Evolutionary conservation across 208 protist species (phyloP).

Genomic region (Crithidia fasciculata): DNA sequence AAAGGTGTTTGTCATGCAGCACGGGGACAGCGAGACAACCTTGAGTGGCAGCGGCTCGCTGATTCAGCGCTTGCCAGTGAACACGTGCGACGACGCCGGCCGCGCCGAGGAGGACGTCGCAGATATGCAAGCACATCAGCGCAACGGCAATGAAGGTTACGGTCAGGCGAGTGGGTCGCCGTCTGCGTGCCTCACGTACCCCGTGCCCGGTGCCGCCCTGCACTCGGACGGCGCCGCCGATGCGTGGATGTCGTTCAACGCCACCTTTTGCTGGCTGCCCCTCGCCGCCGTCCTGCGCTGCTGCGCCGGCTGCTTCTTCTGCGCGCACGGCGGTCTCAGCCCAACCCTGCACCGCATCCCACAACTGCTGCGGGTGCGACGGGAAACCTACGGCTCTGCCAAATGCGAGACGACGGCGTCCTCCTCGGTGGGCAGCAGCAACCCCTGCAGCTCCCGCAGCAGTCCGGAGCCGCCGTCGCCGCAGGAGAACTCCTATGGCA

Average conservation of each 20-base stretch:
- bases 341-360: slow-evolving; percentile 57
- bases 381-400: slow-evolving; percentile 67
- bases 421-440: slow-evolving; percentile 11
- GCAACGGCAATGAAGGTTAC: background rate
- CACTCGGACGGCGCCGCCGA: slow-evolving; percentile 16
- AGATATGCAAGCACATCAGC: background rate
- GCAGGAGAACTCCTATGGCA: slow-evolving; percentile 8
- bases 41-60: slow-evolving; percentile 4
- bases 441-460: slow-evolving; percentile 24
- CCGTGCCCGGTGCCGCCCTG: background rate
- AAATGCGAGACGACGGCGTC: slow-evolving; percentile 23
- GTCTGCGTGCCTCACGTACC: slow-evolving; percentile 2
- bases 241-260: slow-evolving; percentile 80
- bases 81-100: background rate
- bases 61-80: slow-evolving; percentile 14
- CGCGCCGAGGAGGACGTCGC: background rate
- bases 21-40: background rate
- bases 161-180: background rate
- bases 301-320: slow-evolving; percentile 79
- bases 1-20: slow-evolving; percentile 45
- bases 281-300: slow-evolving; percentile 80
- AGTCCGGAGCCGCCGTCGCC: slow-evolving; percentile 27
- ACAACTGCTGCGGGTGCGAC: slow-evolving; percentile 48
- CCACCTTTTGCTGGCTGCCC: slow-evolving; percentile 86
- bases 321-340: slow-evolving; percentile 85